Evolutionary conservation across 78 protist genomes (phyloP).

Genomic region (Polysphondylium violaceum): DNA sequence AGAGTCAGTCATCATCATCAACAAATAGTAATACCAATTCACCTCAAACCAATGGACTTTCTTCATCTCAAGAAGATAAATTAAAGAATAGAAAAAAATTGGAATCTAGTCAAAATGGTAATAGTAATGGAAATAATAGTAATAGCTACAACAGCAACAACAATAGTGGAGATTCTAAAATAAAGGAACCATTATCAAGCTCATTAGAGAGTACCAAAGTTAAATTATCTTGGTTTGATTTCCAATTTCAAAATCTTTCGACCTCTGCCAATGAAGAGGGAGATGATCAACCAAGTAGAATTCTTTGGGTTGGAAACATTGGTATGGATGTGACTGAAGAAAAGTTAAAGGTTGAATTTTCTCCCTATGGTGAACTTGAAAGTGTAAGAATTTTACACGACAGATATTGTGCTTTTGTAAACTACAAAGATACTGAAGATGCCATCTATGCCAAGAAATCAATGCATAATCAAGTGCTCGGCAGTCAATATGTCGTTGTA

Average conservation of each 20-base stretch:
- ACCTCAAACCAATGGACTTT: not conserved
- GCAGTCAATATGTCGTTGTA: slow-evolving; percentile 47
- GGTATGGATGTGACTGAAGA: slow-evolving; percentile 76
- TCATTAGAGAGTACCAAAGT: slow-evolving; percentile 14
- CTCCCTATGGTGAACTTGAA: slow-evolving; percentile 80
- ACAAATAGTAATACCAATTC: not conserved
- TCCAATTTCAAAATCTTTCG: slow-evolving; percentile 20
- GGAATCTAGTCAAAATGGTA: slow-evolving; percentile 25
- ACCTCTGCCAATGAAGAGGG: not conserved
- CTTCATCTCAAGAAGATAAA: not conserved
- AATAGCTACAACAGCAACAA: slow-evolving; percentile 44
- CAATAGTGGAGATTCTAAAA: too few species aligned
- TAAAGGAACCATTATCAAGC: not conserved
- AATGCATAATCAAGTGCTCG: slow-evolving; percentile 70
- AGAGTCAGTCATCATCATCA: slow-evolving; percentile 2
- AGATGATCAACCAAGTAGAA: slow-evolving; percentile 61
- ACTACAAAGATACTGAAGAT: slow-evolving; percentile 37
- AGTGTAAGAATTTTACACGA: slow-evolving; percentile 59
- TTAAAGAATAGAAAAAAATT: slow-evolving; percentile 13
- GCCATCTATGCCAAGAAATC: slow-evolving; percentile 46
- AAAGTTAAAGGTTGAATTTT: slow-evolving; percentile 48
- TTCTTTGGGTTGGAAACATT: slow-evolving; percentile 85
- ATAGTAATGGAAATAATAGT: not conserved
- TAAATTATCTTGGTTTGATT: slow-evolving; percentile 65
- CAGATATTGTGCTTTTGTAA: slow-evolving; percentile 81